Evolutionary conservation across 202 grass and related monocot genomes (phyloP).

Genomic region (Setaria viridis): DNA sequence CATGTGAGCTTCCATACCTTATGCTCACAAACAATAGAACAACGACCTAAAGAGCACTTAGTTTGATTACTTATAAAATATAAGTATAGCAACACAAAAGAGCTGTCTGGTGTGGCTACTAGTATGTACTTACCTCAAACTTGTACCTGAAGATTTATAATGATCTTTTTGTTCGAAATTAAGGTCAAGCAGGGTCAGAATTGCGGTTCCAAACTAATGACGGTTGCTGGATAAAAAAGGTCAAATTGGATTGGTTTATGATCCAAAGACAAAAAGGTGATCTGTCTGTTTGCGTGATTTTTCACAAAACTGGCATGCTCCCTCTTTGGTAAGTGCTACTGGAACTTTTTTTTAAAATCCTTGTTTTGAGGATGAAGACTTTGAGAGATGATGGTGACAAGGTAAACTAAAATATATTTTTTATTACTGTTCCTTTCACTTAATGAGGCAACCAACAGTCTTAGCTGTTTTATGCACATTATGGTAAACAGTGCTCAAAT

Average conservation of each 20-base stretch:
- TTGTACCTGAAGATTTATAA: constrained; percentile 8
- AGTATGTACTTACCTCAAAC: constrained; percentile 7
- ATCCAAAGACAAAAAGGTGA: constrained; percentile 28
- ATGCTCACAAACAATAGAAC: not conserved
- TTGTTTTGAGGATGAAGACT: not conserved
- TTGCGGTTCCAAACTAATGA: not conserved
- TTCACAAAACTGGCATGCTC: constrained; percentile 1
- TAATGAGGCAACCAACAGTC: constrained; percentile 11
- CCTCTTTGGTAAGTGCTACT: constrained; percentile 15
- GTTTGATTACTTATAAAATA: not conserved
- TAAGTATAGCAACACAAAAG: constrained; percentile 5
- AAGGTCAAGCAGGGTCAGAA: constrained; percentile 23
- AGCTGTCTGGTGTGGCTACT: not conserved
- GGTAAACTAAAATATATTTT: constrained; percentile 33
- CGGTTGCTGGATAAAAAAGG: not conserved
- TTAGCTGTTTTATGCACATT: constrained; percentile 7
- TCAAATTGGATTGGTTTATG: constrained; percentile 13
- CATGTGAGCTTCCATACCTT: constrained; percentile 1
- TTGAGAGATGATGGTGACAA: not conserved
- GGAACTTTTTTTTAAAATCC: not conserved
- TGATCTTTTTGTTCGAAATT: constrained; percentile 4
- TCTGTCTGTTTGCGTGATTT: constrained; percentile 22
- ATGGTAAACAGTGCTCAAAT: not conserved
- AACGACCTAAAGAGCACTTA: not conserved
- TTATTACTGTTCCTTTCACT: not conserved